A percentile compares a stretch with the other conserved stretches of the same genome.
Conservation (phyloP, 192 early-diverging fungal species). For the Backusella westeae region DNA sequence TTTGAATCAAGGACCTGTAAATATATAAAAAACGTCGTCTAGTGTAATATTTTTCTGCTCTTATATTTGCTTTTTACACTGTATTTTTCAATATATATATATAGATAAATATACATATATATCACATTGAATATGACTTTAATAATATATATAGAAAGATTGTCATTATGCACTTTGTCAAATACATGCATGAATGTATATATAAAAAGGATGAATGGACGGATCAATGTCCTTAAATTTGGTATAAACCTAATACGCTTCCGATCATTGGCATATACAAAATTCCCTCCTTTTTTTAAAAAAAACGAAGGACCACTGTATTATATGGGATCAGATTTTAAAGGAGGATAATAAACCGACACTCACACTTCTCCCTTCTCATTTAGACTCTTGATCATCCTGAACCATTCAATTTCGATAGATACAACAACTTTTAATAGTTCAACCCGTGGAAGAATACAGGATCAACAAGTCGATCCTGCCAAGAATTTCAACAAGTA, state of each 20-base stretch:
- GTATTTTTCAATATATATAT: not conserved
- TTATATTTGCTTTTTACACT: not conserved
- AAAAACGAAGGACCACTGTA: not conserved
- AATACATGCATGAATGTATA: not conserved
- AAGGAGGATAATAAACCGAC: not conserved
- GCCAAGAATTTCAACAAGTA: not conserved
- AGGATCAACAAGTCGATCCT: not conserved
- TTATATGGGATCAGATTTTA: not conserved
- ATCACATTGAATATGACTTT: no score
- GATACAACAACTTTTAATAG: not conserved
- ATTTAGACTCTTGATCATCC: not conserved
- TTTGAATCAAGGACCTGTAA: not conserved
- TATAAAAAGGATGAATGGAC: not conserved
- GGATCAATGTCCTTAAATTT: not conserved
- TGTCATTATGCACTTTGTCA: not conserved
- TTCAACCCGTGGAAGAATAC: not conserved
- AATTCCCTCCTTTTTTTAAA: not conserved
- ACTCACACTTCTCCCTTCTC: not conserved
- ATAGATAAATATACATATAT: not conserved
- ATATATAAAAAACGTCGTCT: not conserved
- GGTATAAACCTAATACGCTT: not conserved
- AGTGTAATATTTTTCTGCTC: not conserved
- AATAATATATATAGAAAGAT: not conserved
- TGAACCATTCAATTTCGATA: not conserved
- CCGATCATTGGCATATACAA: not conserved